phyloP scores from a whole-genome alignment of 2,329 filamentous ascomycete species.

The Scleromitrula shiraiana region DNA sequence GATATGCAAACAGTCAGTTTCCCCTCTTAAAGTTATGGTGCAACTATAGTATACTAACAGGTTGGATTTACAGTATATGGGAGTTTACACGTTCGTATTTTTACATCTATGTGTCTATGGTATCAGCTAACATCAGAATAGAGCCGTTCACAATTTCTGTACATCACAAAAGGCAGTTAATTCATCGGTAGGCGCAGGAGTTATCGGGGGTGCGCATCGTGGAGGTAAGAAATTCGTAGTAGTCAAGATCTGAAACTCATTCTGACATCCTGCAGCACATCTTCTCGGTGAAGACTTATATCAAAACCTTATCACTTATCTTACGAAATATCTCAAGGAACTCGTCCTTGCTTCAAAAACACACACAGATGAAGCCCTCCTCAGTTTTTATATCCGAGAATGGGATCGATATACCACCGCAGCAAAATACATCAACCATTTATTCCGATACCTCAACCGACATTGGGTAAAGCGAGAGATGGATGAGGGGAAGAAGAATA shows the following conservation, averaged over 20 bases:
- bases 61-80: slow-evolving; percentile 71
- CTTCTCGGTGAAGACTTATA: slow-evolving; percentile 94
- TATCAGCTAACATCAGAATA: slow-evolving; percentile 37
- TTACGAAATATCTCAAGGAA: slow-evolving; percentile 63
- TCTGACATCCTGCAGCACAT: slow-evolving; percentile 55
- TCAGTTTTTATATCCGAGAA: slow-evolving; percentile 91
- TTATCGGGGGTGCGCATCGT: slow-evolving; percentile 51
- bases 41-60: slow-evolving; percentile 3
- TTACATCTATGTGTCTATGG: slow-evolving; percentile 9
- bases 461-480: slow-evolving; percentile 99
- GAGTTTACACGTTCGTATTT: slow-evolving; percentile 70
- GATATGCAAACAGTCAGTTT: slow-evolving; percentile 74
- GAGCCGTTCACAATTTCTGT: slow-evolving; percentile 96
- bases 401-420: slow-evolving; percentile 94
- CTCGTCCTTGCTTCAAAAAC: slow-evolving; percentile 66
- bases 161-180: slow-evolving; percentile 90
- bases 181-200: slow-evolving; percentile 37
- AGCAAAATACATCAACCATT: slow-evolving; percentile 93
- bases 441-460: slow-evolving; percentile 92
- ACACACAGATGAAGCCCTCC: slow-evolving; percentile 82
- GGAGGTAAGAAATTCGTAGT: slow-evolving; percentile 49
- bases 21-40: neutral
- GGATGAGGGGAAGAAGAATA: slow-evolving; percentile 96
- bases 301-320: slow-evolving; percentile 79
- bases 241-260: slow-evolving; percentile 8